phyloP scores from a whole-genome alignment of 2,329 filamentous ascomycete species.

The Arachnomyces sp. region DNA sequence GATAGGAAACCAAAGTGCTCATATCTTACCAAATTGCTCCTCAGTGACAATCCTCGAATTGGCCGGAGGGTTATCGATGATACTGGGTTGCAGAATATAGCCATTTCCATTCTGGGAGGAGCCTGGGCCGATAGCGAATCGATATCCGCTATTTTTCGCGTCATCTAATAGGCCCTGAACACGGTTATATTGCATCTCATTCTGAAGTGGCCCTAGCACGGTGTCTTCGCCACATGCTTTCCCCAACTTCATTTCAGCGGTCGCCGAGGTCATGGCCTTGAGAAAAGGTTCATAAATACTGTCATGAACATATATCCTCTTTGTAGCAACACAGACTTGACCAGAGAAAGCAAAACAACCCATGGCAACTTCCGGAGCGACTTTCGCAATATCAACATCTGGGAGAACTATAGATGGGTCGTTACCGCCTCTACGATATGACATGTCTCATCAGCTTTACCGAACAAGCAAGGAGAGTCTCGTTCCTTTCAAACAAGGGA shows the following conservation, averaged over 20 bases:
- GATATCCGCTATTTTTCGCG: constrained; percentile 45
- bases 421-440: too few relatives aligned
- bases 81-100: constrained; percentile 49
- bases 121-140: constrained; percentile 43
- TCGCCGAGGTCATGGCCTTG: constrained; percentile 37
- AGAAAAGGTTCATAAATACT: constrained; percentile 45
- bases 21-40: constrained; percentile 54
- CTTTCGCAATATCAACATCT: constrained; percentile 50
- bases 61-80: constrained; percentile 49
- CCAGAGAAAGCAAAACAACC: constrained; percentile 33
- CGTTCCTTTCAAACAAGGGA: constrained; percentile 9
- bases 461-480: constrained; percentile 10
- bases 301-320: constrained; percentile 52
- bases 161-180: constrained; percentile 50
- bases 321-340: constrained; percentile 48
- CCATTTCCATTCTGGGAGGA: constrained; percentile 33
- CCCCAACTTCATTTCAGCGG: constrained; percentile 17
- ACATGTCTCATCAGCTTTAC: too few relatives aligned
- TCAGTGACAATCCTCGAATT: constrained; percentile 46
- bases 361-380: constrained; percentile 34
- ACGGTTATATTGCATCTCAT: constrained; percentile 53
- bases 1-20: too few relatives aligned
- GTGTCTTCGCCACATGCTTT: constrained; percentile 29
- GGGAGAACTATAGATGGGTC: constrained; percentile 53
- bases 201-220: constrained; percentile 55